A percentile compares a stretch with the other conserved stretches of the same genome.
phyloP scores from a whole-genome alignment of 2,329 filamentous ascomycete species.

The Hypoxylon sp. region DNA sequence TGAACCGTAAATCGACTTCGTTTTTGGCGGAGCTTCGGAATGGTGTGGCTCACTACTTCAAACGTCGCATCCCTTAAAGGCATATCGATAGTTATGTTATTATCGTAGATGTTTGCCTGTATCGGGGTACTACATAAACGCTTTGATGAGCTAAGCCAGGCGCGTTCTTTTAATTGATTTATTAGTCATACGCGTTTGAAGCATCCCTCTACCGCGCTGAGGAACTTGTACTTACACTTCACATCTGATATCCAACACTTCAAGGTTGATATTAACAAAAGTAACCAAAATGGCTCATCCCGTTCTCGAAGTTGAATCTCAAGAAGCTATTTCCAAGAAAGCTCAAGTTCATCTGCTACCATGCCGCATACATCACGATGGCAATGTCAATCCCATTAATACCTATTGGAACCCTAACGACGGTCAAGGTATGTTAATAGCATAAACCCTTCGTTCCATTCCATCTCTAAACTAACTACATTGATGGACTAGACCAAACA shows the following conservation, averaged over 20 bases:
- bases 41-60: background rate
- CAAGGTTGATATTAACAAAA: background rate
- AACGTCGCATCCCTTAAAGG: background rate
- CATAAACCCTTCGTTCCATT: slow-evolving; percentile 4
- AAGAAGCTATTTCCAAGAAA: slow-evolving; percentile 38
- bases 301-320: slow-evolving; percentile 47
- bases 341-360: slow-evolving; percentile 75
- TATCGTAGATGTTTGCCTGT: slow-evolving; percentile 7
- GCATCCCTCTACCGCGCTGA: background rate
- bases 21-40: background rate
- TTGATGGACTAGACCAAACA: slow-evolving; percentile 61
- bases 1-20: background rate
- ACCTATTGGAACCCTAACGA: slow-evolving; percentile 78
- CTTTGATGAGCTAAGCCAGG: background rate
- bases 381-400: slow-evolving; percentile 73
- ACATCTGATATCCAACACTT: background rate
- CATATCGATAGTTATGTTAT: slow-evolving; percentile 1
- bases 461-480: slow-evolving; percentile 20
- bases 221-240: background rate
- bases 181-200: slow-evolving; percentile 27
- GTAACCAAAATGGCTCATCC: slow-evolving; percentile 50
- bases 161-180: slow-evolving; percentile 35
- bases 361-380: slow-evolving; percentile 84
- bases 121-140: background rate
- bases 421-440: slow-evolving; percentile 60